Evolutionary conservation across 78 protist genomes (phyloP), one percentile per base, ranked within the genome.

Genomic region (Planoprotostelium fungivorum): DNA sequence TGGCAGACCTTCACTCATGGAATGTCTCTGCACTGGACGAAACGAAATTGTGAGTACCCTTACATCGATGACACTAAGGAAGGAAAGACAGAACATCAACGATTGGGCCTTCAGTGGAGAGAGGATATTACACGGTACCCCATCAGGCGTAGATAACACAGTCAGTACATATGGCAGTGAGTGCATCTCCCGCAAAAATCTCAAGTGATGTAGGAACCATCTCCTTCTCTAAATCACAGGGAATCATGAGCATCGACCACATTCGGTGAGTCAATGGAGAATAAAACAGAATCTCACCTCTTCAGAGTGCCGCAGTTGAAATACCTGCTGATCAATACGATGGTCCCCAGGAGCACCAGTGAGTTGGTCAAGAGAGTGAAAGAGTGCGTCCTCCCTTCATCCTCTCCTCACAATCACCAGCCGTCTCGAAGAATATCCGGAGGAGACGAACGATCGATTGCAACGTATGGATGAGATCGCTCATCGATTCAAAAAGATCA

Each of bases 121-220:
- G 73, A 51, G 16, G 86, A 89, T 92, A 29, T 84, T 90, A 88
- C 96, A 95, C 88, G 96, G 95, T 38, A 95, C 93, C 1, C 96
- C 95, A 38, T 91, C 94, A 0, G 97, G 97, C 29, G 83, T 95
- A 28, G 97, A 95, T 83, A 95, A 95, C 36, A 88, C 95, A 1
- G 95, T 95, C 1, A 84, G 90, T 29, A 89, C 93, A 28, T 91
- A 84, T 83, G 96, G 96, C 29, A 86, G 90, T 51, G n/a, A n/a
- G 10, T 51, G 89, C 63, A 34, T 36, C 36, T 34, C 10, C 1
- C 83, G 35, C 85, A 5, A 87, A 87, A 36, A 25, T 25, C 86
- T 28, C 25, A 85, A 85, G 10, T 28, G 1, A 16, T 9, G 10
- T 23, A 85, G 86, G 36, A 1, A 85, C 86, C 29, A 85, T 85